Base-by-base conservation (phyloP, 495 filamentous ascomycete genomes). In the Penicillium parvum region DNA sequence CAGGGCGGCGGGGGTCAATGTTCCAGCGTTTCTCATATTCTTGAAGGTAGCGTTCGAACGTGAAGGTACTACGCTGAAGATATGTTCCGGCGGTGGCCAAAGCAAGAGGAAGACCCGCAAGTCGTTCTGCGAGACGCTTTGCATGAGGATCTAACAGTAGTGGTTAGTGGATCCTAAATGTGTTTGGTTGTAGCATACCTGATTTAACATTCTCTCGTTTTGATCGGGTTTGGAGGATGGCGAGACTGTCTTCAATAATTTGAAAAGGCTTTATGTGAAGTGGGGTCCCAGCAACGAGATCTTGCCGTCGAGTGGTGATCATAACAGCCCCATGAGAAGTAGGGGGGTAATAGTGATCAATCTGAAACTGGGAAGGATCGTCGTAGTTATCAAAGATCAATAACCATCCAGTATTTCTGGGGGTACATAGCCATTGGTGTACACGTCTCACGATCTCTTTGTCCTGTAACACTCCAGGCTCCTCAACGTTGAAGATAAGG, bases 321-420 rank as follows among this genome's bases (percentile, higher is more conserved):
- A 51, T 6, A 17, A 51, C 20, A n/a, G 48, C 6, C 7, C 48
- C 33, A 12, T 51, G 33, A 20, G 42, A 32, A 6, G 29, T 33
- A 2, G 23, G 20, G 0, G 43, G 48, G 7, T 16, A 47, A 34
- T 51, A 51, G 8, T 32, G 2, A 27, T 32, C 4, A 12, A 51
- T 42, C 14, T 17, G 1, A 27, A 46, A 43, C 20, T 32, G 37
- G 25, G 15, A 10, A 2, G 32, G 41, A 12, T 51, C 43, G 20
- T 51, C 37, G 10, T 51, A 51, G 20, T 37, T 40, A 34, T 51
- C 42, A 15, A 46, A 51, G n/a, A 51, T 32, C 20, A 51, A 41
- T 5, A 51, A 15, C 48, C 32, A 46, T 25, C 23, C n/a, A 2
- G 37, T 42, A 34, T 51, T 51, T 19, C 9, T 33, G 11, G 22